A percentile compares a stretch with the other conserved stretches of the same genome.
Evolutionary conservation across 116 monocot genomes (phyloP).

Genomic region (Cymodocea nodosa): DNA sequence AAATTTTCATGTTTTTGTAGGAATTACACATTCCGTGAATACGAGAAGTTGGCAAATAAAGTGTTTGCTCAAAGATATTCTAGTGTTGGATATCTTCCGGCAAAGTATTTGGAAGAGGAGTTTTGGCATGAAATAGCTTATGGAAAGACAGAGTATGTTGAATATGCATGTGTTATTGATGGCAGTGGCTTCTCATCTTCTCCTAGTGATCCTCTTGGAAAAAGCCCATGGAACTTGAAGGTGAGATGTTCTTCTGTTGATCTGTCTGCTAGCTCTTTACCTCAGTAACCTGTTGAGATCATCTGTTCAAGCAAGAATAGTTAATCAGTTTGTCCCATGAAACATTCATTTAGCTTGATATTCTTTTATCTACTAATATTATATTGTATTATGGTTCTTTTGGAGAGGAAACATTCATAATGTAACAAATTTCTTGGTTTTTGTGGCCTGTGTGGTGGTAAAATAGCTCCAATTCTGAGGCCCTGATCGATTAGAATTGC

Average conservation of each 20-base stretch:
- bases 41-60: conserved; percentile 97
- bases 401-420: too few species aligned
- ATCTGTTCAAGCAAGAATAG: too few species aligned
- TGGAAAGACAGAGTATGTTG: conserved; percentile 79
- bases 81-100: conserved; percentile 66
- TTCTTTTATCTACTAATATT: too few species aligned
- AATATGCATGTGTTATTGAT: conserved; percentile 97
- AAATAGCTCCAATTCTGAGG: too few species aligned
- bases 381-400: too few species aligned
- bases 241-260: conserved; percentile 13
- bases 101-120: conserved; percentile 82
- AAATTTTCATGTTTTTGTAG: conserved; percentile 22
- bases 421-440: too few species aligned
- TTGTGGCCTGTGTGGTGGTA: too few species aligned
- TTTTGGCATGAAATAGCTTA: conserved; percentile 95
- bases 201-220: conserved; percentile 73
- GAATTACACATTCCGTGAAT: conserved; percentile 89
- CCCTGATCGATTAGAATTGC: too few species aligned
- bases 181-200: conserved; percentile 97
- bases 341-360: too few species aligned
- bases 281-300: too few species aligned
- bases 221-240: conserved; percentile 96
- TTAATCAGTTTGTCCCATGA: too few species aligned
- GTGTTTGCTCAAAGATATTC: conserved; percentile 70
- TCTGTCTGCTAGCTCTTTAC: too few species aligned